Base-by-base conservation (phyloP, 345 rosid genomes). In the Hibiscus tridactylites region DNA sequence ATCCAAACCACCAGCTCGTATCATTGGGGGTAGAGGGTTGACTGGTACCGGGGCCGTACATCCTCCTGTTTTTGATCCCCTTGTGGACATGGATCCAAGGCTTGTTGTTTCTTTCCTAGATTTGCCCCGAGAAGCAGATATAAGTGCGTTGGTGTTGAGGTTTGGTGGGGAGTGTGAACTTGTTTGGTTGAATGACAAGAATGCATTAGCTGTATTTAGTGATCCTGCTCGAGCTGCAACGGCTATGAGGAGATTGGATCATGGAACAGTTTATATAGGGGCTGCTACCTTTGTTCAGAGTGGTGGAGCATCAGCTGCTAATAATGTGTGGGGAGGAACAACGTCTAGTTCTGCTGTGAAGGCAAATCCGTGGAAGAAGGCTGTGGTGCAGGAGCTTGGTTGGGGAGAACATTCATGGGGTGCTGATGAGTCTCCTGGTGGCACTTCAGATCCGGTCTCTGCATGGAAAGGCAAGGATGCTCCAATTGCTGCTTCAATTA, bases 161-260 rank as follows among this genome's bases (percentile, higher is more conserved):
- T 91, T 94, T 83, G 97, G 98, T 17, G 98, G 97, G 72, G 96
- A 91, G 79, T 91, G 96, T 64, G 97, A 91, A 81, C 83, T 94
- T 64, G 83, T 94, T 61, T 91, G 96, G 98, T 77, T 94, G 81
- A 91, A 90, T 71, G 97, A 91, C 81, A 94, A 91, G 86, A 94
- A 94, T 73, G 97, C 97, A 28, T 75, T 94, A 79, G 98, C 97
- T 0, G 93, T 91, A 26, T 94, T 94, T 68, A 85, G 78, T 57
- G 99, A 92, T 75, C 97, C 93, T 16, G 91, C 93, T 10, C 86
- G 97, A 61, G 97, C 99, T n/a, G 97, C 97, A 56, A 95, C 99
- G 66, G 99, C 99, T 9, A 81, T 92, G 93, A 88, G 97, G 85
- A 90, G 99, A 79, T 79, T 92, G 82, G 99, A 92, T 67, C 96